phyloP scores from a whole-genome alignment of 345 rosid genomes.

The Mercurialis annua region DNA sequence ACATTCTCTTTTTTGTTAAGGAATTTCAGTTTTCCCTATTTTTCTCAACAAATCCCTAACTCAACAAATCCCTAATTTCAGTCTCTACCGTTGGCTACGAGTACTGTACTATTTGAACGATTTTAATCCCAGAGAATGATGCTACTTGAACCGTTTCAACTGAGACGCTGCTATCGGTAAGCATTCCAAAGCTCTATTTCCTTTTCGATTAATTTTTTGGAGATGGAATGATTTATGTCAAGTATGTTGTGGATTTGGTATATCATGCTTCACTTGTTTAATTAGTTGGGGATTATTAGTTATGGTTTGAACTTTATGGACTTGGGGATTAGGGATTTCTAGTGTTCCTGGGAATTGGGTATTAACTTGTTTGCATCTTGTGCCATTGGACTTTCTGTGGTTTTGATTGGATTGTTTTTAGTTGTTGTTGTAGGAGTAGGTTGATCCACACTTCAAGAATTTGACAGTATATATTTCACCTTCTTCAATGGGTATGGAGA shows the following conservation, averaged over 20 bases:
- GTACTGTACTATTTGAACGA: too few relatives aligned
- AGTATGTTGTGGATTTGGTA: background rate
- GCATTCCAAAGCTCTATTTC: too few relatives aligned
- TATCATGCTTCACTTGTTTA: background rate
- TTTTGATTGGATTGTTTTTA: background rate
- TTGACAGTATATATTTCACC: background rate
- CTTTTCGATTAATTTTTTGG: too few relatives aligned
- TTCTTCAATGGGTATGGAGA: background rate
- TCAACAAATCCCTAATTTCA: too few relatives aligned
- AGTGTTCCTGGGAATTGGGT: constrained; percentile 4
- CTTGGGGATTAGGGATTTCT: background rate
- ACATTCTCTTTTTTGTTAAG: too few relatives aligned
- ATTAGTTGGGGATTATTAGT: background rate
- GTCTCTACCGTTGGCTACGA: too few relatives aligned
- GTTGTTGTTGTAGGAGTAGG: background rate
- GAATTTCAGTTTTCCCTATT: too few relatives aligned
- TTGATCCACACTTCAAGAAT: background rate
- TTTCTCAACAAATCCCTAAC: too few relatives aligned
- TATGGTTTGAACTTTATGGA: background rate
- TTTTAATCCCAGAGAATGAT: too few relatives aligned
- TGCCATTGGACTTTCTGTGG: background rate
- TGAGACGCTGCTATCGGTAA: too few relatives aligned
- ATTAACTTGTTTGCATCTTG: too few relatives aligned
- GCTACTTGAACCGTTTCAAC: too few relatives aligned
- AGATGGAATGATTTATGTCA: background rate